Base-by-base conservation (phyloP, 345 rosid genomes). In the Hibiscus syriacus region DNA sequence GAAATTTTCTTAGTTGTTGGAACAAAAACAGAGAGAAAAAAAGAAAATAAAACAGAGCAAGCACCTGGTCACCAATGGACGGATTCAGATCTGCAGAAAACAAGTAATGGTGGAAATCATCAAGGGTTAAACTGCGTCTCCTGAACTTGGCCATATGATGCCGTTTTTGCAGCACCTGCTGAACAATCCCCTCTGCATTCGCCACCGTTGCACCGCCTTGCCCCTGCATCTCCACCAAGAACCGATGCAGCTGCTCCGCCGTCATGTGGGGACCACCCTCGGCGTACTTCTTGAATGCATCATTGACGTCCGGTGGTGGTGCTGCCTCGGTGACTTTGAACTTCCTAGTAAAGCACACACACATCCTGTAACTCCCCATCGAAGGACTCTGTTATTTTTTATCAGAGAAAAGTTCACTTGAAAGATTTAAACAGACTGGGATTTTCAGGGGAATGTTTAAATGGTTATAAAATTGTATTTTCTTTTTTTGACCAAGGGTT, bases 351-450 rank as follows among this genome's bases (percentile, higher is more conserved):
- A 90, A 93, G 75, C 87, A 80, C 54, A 84, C 39, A 66, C 96
- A 93, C 74, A 85, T 71, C 70, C 84, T 83, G 66, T 87, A 93
- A 73, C 75, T 87, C 54, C 89, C 89, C 90, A 88, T 88, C 16
- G 17, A 63, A 86, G 13, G 17, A n/a, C 55, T 64, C 6, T 45
- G 16, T 43, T 20, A 66, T 62, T 23, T 67, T 63, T 20, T 12
- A 16, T 43, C 0, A 9, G 11, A 57, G 19, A 12, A 59, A 30
- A 34, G 49, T 20, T 60, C 46, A 38, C 2, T 36, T 29, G 39
- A 39, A 39, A 5, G 17, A 30, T 63, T 9, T 57, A 0, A 9
- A 8, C 52, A 27, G 12, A 10, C 7, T 36, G 32, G 17, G 36
- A 17, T 36, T 70, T 52, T 6, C 20, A 5, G 8, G 32, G 53